A percentile compares a stretch with the other conserved stretches of the same genome.
phyloP scores from a whole-genome alignment of 768 basidiomycete species.

The Rhizopogon vesiculosus region DNA sequence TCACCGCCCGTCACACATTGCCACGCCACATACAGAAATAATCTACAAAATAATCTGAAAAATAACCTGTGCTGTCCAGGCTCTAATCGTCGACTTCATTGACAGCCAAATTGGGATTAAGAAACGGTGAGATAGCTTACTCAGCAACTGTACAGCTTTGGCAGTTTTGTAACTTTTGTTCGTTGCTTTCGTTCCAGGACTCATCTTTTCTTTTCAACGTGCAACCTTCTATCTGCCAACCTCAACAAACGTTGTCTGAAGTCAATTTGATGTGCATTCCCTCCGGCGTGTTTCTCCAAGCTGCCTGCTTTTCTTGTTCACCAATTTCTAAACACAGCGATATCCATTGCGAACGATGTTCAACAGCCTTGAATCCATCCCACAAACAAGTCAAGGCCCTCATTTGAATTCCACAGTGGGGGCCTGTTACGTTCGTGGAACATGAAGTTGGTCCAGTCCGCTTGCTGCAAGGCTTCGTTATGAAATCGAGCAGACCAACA shows the following conservation, averaged over 20 bases:
- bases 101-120: background rate
- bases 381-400: slow-evolving; percentile 64
- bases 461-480: slow-evolving; percentile 52
- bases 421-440: slow-evolving; percentile 78
- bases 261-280: background rate
- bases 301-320: background rate
- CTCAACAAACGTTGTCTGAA: background rate
- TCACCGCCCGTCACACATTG: too few species aligned
- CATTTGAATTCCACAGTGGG: slow-evolving; percentile 38
- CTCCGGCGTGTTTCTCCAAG: background rate
- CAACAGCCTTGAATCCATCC: slow-evolving; percentile 6
- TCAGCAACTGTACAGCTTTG: slow-evolving; percentile 17
- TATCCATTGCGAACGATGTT: background rate
- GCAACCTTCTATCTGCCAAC: background rate
- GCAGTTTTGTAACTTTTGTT: background rate
- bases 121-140: slow-evolving; percentile 16
- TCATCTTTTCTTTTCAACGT: background rate
- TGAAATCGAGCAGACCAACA: slow-evolving; percentile 45
- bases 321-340: background rate
- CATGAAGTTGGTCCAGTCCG: slow-evolving; percentile 35
- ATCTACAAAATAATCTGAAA: too few species aligned
- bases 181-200: background rate
- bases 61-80: too few species aligned
- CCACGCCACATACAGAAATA: too few species aligned
- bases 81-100: too few species aligned